Evolutionary conservation across 768 basidiomycete genomes (phyloP).

Genomic region (Leccinum truebloodii): DNA sequence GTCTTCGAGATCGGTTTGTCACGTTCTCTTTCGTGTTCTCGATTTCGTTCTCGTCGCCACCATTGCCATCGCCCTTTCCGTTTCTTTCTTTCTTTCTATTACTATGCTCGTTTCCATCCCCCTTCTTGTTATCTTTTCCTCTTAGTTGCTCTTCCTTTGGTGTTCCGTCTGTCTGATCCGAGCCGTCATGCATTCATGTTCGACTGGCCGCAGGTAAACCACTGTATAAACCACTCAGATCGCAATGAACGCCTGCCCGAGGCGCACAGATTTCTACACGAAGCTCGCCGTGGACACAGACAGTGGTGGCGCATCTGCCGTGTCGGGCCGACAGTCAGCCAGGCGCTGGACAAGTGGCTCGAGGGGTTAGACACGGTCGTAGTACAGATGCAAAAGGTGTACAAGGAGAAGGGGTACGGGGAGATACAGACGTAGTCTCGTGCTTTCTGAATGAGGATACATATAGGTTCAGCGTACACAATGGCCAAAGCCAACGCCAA

Average conservation of each 20-base stretch:
- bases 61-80: not conserved
- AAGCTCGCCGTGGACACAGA: constrained; percentile 62
- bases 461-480: too few species aligned
- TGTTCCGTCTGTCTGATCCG: not conserved
- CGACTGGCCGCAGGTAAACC: not conserved
- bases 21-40: constrained; percentile 29
- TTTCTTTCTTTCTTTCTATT: not conserved
- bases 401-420: constrained; percentile 57
- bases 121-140: not conserved
- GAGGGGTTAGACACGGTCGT: constrained; percentile 55
- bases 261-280: constrained; percentile 60
- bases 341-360: constrained; percentile 61
- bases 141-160: not conserved
- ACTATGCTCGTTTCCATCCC: not conserved
- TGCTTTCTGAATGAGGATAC: too few species aligned
- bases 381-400: constrained; percentile 49
- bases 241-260: constrained; percentile 61
- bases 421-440: constrained; percentile 28
- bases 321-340: constrained; percentile 50
- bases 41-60: not conserved
- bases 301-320: constrained; percentile 41
- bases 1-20: constrained; percentile 40
- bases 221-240: constrained; percentile 31
- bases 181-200: not conserved
- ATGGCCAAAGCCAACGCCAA: too few species aligned